Evolutionary conservation across 805 yeast species (phyloP), one percentile per base, ranked within the genome.

Genomic region (Ogataea naganishii): DNA sequence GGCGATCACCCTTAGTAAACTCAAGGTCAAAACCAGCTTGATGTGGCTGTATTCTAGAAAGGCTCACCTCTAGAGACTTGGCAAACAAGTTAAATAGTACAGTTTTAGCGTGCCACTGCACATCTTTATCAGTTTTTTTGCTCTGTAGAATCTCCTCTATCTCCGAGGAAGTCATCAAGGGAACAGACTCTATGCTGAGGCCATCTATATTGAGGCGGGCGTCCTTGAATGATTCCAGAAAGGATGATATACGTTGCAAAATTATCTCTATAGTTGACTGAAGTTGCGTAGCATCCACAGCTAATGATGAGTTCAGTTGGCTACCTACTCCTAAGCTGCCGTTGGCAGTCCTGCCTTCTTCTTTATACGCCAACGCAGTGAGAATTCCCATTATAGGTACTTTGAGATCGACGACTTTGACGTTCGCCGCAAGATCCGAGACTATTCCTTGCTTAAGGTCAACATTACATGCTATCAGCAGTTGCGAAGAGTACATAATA

Each of bases 11-110:
- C 19, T 54, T 52, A 4, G 47, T 46, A 32, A 58, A 70, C 12
- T 52, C 34, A 9, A 70, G 40, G 23, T 69, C 71, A 38, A 52
- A 70, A 2, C 77, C 75, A 2, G 74, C 57, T 34, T 47, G 45
- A 26, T 39, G 43, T 5, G 31, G 27, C 21, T 30, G 34, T 9
- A 51, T 25, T 11, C 36, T 37, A 3, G 46, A 32, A 9, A 44
- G 22, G 29, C 33, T 37, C 4, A 39, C 24, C 3, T 35, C 38
- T 6, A 44, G 14, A 4, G 51, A 35, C 16, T 39, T 44, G 7
- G 47, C 16, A 4, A 33, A 32, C 5, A 40, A 23, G 7, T 39
- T 28, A 2, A 43, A 29, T 23, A 47, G 40, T 1, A 47, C 15
- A 2, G 37, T 18, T n/a, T n/a, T n/a, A n/a, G n/a, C n/a, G n/a